Evolutionary conservation across 768 basidiomycete species (phyloP).

Genomic region (Collybia nuda): DNA sequence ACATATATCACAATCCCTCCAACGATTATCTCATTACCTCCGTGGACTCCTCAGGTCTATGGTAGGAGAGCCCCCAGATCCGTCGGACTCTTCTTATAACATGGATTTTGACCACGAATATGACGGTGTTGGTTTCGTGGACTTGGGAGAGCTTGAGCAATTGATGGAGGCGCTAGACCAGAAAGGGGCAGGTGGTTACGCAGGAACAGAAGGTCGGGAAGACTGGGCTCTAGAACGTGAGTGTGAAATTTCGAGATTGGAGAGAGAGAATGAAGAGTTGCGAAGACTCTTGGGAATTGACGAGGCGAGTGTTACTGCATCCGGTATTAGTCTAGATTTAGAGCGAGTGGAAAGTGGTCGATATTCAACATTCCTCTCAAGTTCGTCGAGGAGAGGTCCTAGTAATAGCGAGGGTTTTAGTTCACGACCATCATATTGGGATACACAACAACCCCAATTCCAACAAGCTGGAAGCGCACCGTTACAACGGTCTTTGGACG

Average conservation of each 20-base stretch:
- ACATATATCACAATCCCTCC: constrained; percentile 63
- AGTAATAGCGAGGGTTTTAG: constrained; percentile 16
- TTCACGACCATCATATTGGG: constrained; percentile 28
- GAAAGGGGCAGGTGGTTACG: constrained; percentile 20
- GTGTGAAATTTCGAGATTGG: constrained; percentile 78
- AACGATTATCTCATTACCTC: constrained; percentile 68
- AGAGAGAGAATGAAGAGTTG: constrained; percentile 80
- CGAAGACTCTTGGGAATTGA: constrained; percentile 78
- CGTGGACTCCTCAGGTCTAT: constrained; percentile 72
- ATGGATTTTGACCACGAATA: constrained; percentile 32
- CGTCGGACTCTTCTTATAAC: constrained; percentile 28
- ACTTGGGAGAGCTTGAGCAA: constrained; percentile 38
- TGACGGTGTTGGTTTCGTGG: constrained; percentile 29
- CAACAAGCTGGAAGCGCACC: constrained; percentile 27
- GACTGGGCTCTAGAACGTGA: constrained; percentile 94
- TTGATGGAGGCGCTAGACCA: constrained; percentile 45
- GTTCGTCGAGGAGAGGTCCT: constrained; percentile 27
- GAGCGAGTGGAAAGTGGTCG: constrained; percentile 44
- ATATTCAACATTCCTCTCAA: constrained; percentile 31
- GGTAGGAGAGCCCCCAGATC: constrained; percentile 61
- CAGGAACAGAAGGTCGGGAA: constrained; percentile 39
- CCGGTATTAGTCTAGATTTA: constrained; percentile 52
- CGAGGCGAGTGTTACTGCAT: constrained; percentile 46
- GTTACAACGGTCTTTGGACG: constrained; percentile 48
- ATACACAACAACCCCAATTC: constrained; percentile 26